These are phyloP conservation scores for Citrus reticulata DNA, from an alignment of 345 rosid genomes.

Conservation along the genomic window DNA sequence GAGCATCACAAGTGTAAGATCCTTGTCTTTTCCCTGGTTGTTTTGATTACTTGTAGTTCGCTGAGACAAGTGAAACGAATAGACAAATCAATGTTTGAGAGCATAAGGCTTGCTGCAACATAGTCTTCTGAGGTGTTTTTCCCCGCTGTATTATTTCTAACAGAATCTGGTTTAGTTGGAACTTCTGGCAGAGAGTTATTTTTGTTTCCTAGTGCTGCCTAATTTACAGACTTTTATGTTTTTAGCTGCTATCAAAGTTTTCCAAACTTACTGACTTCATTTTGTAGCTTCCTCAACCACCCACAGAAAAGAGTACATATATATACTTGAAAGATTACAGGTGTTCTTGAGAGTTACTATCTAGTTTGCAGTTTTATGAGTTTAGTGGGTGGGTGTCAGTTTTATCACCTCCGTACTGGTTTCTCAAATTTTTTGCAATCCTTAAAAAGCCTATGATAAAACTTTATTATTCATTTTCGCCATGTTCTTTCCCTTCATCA, in stretches of 20 bases:
- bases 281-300: neutral
- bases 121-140: neutral
- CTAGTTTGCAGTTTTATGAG: neutral
- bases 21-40: neutral
- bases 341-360: neutral
- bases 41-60: neutral
- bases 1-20: conserved; percentile 81
- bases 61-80: neutral
- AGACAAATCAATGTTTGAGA: neutral
- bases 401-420: neutral
- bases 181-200: neutral
- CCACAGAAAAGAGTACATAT: neutral
- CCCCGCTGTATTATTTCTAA: neutral
- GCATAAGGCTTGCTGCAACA: neutral
- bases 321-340: neutral
- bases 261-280: neutral
- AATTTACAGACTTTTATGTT: neutral
- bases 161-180: neutral
- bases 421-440: neutral
- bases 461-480: neutral
- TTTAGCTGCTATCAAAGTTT: neutral
- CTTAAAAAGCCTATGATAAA: neutral
- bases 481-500: neutral
- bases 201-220: neutral
- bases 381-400: neutral